phyloP scores from a whole-genome alignment of 2,329 filamentous ascomycete genomes.

The Fusarium acutatum region DNA sequence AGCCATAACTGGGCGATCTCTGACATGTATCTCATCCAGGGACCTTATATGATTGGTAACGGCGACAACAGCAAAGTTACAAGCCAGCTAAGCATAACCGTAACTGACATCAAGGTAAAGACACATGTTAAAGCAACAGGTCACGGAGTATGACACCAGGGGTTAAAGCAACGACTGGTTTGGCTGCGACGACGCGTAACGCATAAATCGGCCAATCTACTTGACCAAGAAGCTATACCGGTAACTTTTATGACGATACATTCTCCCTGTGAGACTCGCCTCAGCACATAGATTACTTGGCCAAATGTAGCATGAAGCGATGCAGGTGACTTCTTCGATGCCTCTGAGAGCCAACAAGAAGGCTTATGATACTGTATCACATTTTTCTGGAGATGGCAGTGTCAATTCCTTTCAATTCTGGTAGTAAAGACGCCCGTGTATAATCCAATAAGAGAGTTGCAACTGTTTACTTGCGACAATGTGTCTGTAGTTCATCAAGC shows the following conservation, averaged over 20 bases:
- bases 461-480: neutral
- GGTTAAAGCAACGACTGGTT: neutral
- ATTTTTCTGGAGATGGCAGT: neutral
- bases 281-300: neutral
- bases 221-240: neutral
- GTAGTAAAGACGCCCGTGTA: neutral
- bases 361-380: neutral
- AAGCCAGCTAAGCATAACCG: neutral
- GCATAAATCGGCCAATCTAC: neutral
- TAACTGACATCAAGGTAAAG: neutral
- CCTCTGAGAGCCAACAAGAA: neutral
- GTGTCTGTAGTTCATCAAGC: neutral
- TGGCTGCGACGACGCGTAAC: neutral
- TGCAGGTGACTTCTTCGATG: neutral
- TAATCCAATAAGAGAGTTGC: neutral
- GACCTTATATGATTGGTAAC: neutral
- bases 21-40: neutral
- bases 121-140: neutral
- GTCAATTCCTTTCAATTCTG: neutral
- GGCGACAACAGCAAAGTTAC: neutral
- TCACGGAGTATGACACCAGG: neutral
- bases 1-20: neutral
- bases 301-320: neutral
- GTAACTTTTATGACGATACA: neutral
- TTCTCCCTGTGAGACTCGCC: neutral